A percentile compares a stretch with the other conserved stretches of the same genome.
Evolutionary conservation across 805 yeast genomes (phyloP).

Genomic region (Saturnispora saitoi): DNA sequence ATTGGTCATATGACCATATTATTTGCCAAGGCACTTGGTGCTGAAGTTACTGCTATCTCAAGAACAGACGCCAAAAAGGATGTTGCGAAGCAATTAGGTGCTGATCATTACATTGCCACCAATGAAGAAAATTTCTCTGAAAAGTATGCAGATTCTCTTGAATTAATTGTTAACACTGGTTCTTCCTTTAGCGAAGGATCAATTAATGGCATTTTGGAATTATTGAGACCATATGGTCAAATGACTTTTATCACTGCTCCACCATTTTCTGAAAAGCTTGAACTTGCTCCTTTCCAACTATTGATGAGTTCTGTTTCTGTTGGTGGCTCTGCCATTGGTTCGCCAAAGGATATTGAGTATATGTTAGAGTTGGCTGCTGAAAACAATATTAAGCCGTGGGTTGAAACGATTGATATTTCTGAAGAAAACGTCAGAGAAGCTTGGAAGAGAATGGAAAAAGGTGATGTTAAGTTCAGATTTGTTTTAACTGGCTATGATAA

Average conservation of each 20-base stretch:
- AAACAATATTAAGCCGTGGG: constrained; percentile 39
- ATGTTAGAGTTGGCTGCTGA: constrained; percentile 41
- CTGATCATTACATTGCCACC: constrained; percentile 47
- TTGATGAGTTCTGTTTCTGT: constrained; percentile 27
- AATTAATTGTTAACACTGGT: constrained; percentile 43
- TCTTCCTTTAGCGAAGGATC: constrained; percentile 30
- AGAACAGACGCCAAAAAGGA: constrained; percentile 40
- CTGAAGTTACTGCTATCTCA: constrained; percentile 50
- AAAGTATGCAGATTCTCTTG: constrained; percentile 30
- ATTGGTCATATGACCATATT: constrained; percentile 39
- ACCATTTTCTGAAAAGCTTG: constrained; percentile 29
- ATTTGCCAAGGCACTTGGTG: constrained; percentile 53
- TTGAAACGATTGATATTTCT: constrained; percentile 39
- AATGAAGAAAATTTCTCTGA: constrained; percentile 36
- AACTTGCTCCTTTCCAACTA: constrained; percentile 29
- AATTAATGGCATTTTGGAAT: constrained; percentile 19
- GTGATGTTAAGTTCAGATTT: constrained; percentile 47
- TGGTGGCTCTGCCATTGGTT: constrained; percentile 34
- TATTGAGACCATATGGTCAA: constrained; percentile 28
- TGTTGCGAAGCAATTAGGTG: constrained; percentile 43
- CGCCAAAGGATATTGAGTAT: constrained; percentile 35
- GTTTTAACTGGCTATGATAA: constrained; percentile 42
- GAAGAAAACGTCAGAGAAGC: constrained; percentile 35
- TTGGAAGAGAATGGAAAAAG: constrained; percentile 37
- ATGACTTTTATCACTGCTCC: constrained; percentile 25